Conservation (phyloP, 1,139 yeast genomes). For the Pichia sp. region DNA sequence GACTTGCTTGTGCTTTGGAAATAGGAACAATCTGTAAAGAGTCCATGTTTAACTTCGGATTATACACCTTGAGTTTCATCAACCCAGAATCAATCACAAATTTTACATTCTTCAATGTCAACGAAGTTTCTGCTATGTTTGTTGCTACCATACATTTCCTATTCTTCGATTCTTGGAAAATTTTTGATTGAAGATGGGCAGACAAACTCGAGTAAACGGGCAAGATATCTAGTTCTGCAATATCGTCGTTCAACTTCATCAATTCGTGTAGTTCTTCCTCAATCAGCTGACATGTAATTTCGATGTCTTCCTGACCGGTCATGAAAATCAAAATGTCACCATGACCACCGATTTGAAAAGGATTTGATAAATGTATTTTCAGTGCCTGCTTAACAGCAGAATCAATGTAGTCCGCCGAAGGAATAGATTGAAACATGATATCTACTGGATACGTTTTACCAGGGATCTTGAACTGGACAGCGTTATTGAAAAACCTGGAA, state of each 20-base stretch:
- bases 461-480: conserved; percentile 84
- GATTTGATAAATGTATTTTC: conserved; percentile 55
- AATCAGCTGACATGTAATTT: conserved; percentile 67
- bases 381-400: conserved; percentile 80
- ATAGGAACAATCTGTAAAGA: conserved; percentile 81
- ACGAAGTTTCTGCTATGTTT: conserved; percentile 93
- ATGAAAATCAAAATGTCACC: conserved; percentile 90
- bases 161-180: conserved; percentile 56
- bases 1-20: conserved; percentile 85
- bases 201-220: conserved; percentile 92
- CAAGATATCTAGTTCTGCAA: conserved; percentile 47
- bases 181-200: conserved; percentile 72
- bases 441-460: conserved; percentile 94
- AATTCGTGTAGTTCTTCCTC: conserved; percentile 52
- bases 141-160: conserved; percentile 90
- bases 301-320: conserved; percentile 98
- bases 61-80: conserved; percentile 79
- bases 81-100: conserved; percentile 87
- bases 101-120: conserved; percentile 85
- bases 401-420: conserved; percentile 79
- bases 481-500: conserved; percentile 73
- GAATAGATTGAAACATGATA: conserved; percentile 56
- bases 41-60: conserved; percentile 84
- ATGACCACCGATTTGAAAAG: conserved; percentile 35
- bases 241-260: conserved; percentile 44